A percentile compares a stretch with the other conserved stretches of the same genome.
phyloP scores from a whole-genome alignment of 345 rosid genomes.

The Hypericum androsaemum region DNA sequence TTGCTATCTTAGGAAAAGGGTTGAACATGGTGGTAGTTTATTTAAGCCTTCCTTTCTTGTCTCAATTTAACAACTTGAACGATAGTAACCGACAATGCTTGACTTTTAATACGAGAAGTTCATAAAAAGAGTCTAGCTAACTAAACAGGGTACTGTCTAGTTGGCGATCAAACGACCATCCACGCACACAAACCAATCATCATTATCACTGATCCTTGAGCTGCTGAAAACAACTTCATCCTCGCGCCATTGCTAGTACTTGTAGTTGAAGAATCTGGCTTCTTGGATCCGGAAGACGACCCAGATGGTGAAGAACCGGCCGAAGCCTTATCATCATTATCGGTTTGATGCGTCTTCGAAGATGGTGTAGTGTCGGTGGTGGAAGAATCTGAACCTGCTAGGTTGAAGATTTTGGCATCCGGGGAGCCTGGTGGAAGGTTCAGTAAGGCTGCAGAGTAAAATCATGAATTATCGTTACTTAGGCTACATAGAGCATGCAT shows the following conservation, averaged over 20 bases:
- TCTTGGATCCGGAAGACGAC: conserved; percentile 12
- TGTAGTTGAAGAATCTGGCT: conserved; percentile 18
- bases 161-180: conserved; percentile 5
- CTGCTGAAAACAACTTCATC: not conserved
- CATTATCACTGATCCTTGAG: not conserved
- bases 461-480: not conserved
- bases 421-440: conserved; percentile 32
- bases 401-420: conserved; percentile 34
- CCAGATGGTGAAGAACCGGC: conserved; percentile 9
- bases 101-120: too few species aligned
- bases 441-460: conserved; percentile 19
- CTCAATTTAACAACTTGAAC: too few species aligned
- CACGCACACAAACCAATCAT: conserved; percentile 4
- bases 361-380: conserved; percentile 10
- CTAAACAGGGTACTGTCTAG: too few species aligned
- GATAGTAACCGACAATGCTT: too few species aligned
- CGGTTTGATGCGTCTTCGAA: conserved; percentile 13
- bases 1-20: too few species aligned
- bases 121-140: too few species aligned
- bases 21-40: too few species aligned
- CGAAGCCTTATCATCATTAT: conserved; percentile 15
- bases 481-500: not conserved
- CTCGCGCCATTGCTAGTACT: conserved; percentile 18
- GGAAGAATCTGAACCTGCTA: conserved; percentile 16
- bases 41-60: too few species aligned